Evolutionary conservation across 441 rosid species (phyloP).

Genomic region (Euphorbia schlechtendalii): DNA sequence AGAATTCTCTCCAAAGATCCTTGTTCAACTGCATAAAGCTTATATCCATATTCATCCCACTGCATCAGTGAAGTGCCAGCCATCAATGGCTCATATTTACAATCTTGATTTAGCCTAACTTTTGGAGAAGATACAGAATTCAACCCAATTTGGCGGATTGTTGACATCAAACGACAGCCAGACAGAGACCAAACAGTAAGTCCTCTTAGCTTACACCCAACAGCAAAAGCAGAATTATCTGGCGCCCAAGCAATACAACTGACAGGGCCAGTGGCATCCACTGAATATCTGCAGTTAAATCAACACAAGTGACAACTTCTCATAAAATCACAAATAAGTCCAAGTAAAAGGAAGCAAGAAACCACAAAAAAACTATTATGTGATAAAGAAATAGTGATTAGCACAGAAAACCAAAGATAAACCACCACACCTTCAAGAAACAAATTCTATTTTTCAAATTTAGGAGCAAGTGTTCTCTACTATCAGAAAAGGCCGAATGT

Average conservation of each 20-base stretch:
- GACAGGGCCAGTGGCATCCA: constrained; percentile 92
- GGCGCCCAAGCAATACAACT: constrained; percentile 96
- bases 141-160: constrained; percentile 89
- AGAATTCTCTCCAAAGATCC: constrained; percentile 77
- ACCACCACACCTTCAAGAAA: background rate
- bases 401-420: background rate
- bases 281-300: constrained; percentile 60
- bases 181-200: constrained; percentile 98
- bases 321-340: background rate
- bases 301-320: background rate
- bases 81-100: constrained; percentile 81
- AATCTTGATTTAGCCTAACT: constrained; percentile 65
- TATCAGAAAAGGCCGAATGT: background rate
- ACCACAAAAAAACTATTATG: background rate
- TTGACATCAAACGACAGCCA: constrained; percentile 98
- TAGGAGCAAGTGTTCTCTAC: background rate
- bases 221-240: constrained; percentile 97
- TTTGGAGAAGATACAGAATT: constrained; percentile 78
- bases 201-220: constrained; percentile 98
- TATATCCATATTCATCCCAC: constrained; percentile 97
- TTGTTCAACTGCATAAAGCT: constrained; percentile 88
- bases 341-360: constrained; percentile 1
- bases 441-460: background rate
- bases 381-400: background rate
- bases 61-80: constrained; percentile 82